A percentile compares a stretch with the other conserved stretches of the same genome.
These are phyloP conservation scores for Sarcodon sp. DNA, from an alignment of 768 basidiomycete species.

Conservation along the genomic window DNA sequence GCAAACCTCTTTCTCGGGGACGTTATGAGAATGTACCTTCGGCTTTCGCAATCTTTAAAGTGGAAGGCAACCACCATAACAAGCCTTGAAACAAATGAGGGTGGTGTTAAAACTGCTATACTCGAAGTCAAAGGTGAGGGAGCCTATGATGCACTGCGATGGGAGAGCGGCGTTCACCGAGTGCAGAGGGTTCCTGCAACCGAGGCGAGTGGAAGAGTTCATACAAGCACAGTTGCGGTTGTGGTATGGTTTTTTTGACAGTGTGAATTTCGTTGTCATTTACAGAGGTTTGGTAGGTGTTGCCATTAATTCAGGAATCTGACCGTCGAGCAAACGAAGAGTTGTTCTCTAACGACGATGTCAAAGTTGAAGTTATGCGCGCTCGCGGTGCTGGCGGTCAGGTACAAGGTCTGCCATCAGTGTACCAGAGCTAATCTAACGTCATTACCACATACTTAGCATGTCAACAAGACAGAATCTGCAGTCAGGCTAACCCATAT, in stretches of 20 bases:
- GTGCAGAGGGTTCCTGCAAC: constrained; percentile 92
- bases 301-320: constrained; percentile 65
- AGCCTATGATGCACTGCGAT: constrained; percentile 67
- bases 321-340: constrained; percentile 34
- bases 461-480: constrained; percentile 98
- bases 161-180: constrained; percentile 94
- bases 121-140: constrained; percentile 70
- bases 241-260: constrained; percentile 41
- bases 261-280: neutral
- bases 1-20: constrained; percentile 72
- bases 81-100: constrained; percentile 41
- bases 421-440: neutral
- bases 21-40: constrained; percentile 71
- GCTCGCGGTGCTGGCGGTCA: constrained; percentile 96
- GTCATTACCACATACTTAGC: constrained; percentile 28
- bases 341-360: constrained; percentile 72
- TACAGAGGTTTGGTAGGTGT: constrained; percentile 38
- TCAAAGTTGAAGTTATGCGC: constrained; percentile 90
- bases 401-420: constrained; percentile 25
- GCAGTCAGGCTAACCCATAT: constrained; percentile 90
- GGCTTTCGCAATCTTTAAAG: constrained; percentile 36
- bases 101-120: constrained; percentile 69
- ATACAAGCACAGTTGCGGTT: constrained; percentile 84
- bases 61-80: constrained; percentile 56
- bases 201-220: constrained; percentile 76